Percentiles rank a stretch among this genome's conserved stretches.
These are phyloP conservation scores for Silene conica DNA, from an alignment of 148 eudicot genomes.

Conservation along the genomic window DNA sequence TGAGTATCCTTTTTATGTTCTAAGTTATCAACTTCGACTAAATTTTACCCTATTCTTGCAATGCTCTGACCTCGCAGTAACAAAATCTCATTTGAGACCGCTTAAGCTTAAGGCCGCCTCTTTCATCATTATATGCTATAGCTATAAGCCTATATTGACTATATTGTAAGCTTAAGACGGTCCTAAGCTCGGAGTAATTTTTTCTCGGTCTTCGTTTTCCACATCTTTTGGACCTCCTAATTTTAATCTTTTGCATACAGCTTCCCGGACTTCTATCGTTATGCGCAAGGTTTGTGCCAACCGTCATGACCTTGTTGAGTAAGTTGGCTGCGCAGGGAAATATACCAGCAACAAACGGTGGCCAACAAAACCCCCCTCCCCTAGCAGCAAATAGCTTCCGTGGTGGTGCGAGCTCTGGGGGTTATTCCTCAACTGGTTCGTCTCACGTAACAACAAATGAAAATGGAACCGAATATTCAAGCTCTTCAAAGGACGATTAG, in stretches of 20 bases:
- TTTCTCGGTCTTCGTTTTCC: background rate
- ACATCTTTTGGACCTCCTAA: slow-evolving; percentile 2
- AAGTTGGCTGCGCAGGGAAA: slow-evolving; percentile 83
- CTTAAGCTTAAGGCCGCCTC: too few species aligned
- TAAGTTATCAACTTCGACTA: background rate
- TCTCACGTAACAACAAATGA: slow-evolving; percentile 55
- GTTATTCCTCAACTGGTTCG: slow-evolving; percentile 61
- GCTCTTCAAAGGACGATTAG: slow-evolving; percentile 46
- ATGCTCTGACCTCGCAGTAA: background rate
- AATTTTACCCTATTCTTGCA: background rate
- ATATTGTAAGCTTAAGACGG: too few species aligned
- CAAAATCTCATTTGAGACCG: too few species aligned
- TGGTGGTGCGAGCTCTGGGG: slow-evolving; percentile 29
- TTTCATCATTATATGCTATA: too few species aligned
- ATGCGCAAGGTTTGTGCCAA: slow-evolving; percentile 86
- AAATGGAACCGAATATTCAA: slow-evolving; percentile 70
- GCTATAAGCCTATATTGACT: too few species aligned
- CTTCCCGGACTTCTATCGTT: slow-evolving; percentile 83
- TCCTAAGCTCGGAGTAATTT: too few species aligned
- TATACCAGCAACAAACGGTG: slow-evolving; percentile 37
- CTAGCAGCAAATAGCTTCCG: slow-evolving; percentile 34
- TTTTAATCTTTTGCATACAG: slow-evolving; percentile 40
- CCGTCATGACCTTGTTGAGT: slow-evolving; percentile 78
- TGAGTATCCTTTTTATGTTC: slow-evolving; percentile 35
- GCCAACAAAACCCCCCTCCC: slow-evolving; percentile 52